Percentiles rank a stretch among this genome's conserved stretches.
phyloP scores from a whole-genome alignment of 129 eudicot species.

The Deinandra increscens region DNA sequence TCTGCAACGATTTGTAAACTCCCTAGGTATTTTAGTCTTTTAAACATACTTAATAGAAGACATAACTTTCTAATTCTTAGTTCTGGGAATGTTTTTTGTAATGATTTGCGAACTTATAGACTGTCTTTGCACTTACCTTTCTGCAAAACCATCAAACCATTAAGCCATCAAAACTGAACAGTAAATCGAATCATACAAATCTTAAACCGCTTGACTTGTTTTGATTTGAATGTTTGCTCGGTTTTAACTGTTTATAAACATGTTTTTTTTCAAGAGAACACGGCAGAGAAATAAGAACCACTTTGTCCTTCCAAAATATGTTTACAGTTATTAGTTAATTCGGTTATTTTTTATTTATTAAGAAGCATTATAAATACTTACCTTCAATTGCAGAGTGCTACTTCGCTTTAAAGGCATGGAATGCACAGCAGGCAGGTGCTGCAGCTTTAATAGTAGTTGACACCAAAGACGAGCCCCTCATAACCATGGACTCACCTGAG shows the following conservation, averaged over 20 bases:
- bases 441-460: constrained; percentile 90
- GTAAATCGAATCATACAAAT: too few species aligned
- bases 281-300: background rate
- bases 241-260: background rate
- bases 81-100: too few species aligned
- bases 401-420: constrained; percentile 91
- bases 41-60: too few species aligned
- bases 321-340: background rate
- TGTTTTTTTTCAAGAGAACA: too few species aligned
- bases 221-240: too few species aligned
- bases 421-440: constrained; percentile 95
- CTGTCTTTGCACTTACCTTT: too few species aligned
- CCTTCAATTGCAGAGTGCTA: constrained; percentile 58
- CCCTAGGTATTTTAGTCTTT: too few species aligned
- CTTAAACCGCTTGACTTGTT: too few species aligned
- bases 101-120: too few species aligned
- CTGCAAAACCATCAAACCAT: too few species aligned
- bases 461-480: constrained; percentile 64
- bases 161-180: background rate
- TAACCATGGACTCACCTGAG: constrained; percentile 98
- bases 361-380: background rate
- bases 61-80: too few species aligned
- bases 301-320: background rate
- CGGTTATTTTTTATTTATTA: background rate
- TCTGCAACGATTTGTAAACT: too few species aligned